Evolutionary conservation across 116 monocot genomes (phyloP), one percentile per base, ranked within the genome.

Genomic region (Cymodocea nodosa): DNA sequence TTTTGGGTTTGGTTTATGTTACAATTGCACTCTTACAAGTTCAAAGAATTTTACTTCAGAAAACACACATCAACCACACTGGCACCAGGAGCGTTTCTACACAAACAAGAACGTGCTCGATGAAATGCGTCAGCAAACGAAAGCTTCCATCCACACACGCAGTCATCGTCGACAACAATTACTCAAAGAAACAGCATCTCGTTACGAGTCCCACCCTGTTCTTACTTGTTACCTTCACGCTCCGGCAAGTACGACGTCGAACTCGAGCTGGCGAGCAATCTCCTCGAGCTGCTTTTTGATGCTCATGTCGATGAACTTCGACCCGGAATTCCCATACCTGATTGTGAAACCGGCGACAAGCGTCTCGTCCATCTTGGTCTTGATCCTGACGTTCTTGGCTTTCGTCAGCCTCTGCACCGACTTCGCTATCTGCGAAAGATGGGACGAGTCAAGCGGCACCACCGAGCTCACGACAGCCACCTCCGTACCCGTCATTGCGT

Each of bases 271-370:
- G 15, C 77, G 22, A 3, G 95, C 71, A 62, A 95, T 90, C 85
- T 90, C 95, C 37, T 83, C 87, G 12, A 95, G 79, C 81, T 95
- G 90, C 76, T 83, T 87, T 79, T 75, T 90, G 11, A 90, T 76
- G 69, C 95, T 95, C 90, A 95, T 85, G 59, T 95, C 95, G 51
- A 92, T 85, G 10, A 95, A 53, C 74, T 87, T 90, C 25, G 90
- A 90, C 6, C 83, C 87, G 3, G 75, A 74, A 23, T 48, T 49
- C 17, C 94, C 94, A 24, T 83, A 95, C 52, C 85, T 71, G 52
- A 95, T 77, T 22, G 87, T 90, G 76, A 95, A 95, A 1, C 95
- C 95, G 12, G 87, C 95, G 19, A 95, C 68, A 10, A 95, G 81
- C 14, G 84, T 81, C 7, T 87, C 83, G 54, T 95, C 87, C 16